Conservation (phyloP, 2,329 filamentous ascomycete genomes). For the Mycosphaerelloides madeirae region DNA sequence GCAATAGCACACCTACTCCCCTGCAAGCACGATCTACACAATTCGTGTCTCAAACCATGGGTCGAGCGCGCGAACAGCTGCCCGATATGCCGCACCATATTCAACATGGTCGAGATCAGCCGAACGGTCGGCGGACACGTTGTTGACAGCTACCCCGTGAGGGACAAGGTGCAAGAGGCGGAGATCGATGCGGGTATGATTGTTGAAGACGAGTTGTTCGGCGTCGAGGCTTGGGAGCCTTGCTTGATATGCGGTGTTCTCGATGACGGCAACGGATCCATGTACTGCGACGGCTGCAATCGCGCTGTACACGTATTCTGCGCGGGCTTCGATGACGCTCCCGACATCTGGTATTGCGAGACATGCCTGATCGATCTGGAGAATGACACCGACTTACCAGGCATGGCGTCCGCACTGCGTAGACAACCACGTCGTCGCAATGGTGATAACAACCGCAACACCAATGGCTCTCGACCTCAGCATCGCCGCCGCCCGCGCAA, state of each 20-base stretch:
- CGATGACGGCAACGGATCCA: slow-evolving; percentile 76
- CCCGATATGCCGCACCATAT: slow-evolving; percentile 88
- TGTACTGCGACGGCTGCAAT: slow-evolving; percentile 90
- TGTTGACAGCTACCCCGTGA: slow-evolving; percentile 59
- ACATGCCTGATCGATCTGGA: slow-evolving; percentile 54
- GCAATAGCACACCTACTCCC: slow-evolving; percentile 61
- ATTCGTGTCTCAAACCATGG: slow-evolving; percentile 90
- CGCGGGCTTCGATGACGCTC: slow-evolving; percentile 65
- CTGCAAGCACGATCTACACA: slow-evolving; percentile 88
- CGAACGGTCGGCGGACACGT: slow-evolving; percentile 64
- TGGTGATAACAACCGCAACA: slow-evolving; percentile 5
- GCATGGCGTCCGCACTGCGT: slow-evolving; percentile 23
- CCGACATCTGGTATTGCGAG: slow-evolving; percentile 75
- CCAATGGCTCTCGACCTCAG: slow-evolving; percentile 4
- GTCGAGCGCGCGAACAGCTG: slow-evolving; percentile 96
- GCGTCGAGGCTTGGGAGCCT: slow-evolving; percentile 58
- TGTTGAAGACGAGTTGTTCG: slow-evolving; percentile 54
- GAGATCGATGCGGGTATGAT: slow-evolving; percentile 82
- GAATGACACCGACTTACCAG: slow-evolving; percentile 24
- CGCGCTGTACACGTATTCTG: slow-evolving; percentile 88
- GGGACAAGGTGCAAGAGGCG: slow-evolving; percentile 82
- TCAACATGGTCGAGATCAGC: slow-evolving; percentile 84
- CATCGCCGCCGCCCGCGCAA: slow-evolving; percentile 30
- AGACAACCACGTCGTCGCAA: slow-evolving; percentile 22
- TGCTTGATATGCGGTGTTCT: slow-evolving; percentile 80